phyloP scores from a whole-genome alignment of 2,329 filamentous ascomycete species.

The Fusarium drepaniforme region DNA sequence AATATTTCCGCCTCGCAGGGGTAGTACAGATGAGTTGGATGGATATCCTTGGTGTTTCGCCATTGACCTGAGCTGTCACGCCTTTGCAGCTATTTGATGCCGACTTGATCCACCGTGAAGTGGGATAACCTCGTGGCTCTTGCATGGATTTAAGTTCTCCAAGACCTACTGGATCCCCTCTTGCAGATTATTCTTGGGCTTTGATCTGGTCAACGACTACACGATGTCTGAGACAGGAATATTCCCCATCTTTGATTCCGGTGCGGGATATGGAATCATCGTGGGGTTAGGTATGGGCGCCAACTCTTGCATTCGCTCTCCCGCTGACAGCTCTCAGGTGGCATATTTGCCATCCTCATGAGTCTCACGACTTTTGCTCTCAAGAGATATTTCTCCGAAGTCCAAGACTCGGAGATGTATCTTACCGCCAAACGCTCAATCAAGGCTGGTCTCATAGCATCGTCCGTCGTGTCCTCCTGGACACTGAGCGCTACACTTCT shows the following conservation, averaged over 20 bases:
- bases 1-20: not conserved
- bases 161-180: not conserved
- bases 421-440: not conserved
- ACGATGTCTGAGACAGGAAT: not conserved
- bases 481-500: not conserved
- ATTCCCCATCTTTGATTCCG: not conserved
- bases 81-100: not conserved
- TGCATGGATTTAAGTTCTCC: not conserved
- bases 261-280: not conserved
- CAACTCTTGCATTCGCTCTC: fast-evolving
- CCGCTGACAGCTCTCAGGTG: not conserved
- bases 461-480: not conserved
- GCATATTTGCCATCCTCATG: not conserved
- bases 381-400: not conserved
- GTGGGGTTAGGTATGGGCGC: not conserved
- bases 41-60: not conserved
- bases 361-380: not conserved
- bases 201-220: not conserved
- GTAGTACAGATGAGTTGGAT: not conserved
- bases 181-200: not conserved
- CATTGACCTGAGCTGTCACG: not conserved
- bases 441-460: not conserved
- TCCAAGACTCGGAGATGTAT: not conserved
- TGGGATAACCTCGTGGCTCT: not conserved
- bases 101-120: not conserved